Percentiles rank a stretch among this genome's conserved stretches.
phyloP scores from a whole-genome alignment of 495 filamentous ascomycete genomes.

The Xylaria venustula region DNA sequence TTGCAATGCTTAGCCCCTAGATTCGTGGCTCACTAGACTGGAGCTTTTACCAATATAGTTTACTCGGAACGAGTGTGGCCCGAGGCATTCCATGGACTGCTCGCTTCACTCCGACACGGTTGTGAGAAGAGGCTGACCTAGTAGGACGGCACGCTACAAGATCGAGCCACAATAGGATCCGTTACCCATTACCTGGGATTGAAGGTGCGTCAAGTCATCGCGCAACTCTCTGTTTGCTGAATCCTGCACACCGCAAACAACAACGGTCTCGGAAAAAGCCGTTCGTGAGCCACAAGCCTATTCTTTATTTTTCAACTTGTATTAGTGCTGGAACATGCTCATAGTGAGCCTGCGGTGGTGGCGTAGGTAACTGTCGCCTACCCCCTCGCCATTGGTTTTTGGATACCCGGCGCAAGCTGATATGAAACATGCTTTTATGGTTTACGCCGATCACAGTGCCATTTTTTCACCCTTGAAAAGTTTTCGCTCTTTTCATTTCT shows the following conservation, averaged over 20 bases:
- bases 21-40: no score
- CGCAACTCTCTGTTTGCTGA: background rate
- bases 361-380: background rate
- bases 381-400: background rate
- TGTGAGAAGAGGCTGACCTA: background rate
- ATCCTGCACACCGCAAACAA: background rate
- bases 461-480: background rate
- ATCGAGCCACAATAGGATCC: background rate
- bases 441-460: background rate
- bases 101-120: background rate
- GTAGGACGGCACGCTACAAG: background rate
- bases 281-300: background rate
- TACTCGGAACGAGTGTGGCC: no score
- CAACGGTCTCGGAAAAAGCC: background rate
- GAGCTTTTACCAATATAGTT: no score
- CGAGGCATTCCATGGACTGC: background rate
- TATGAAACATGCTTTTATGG: background rate
- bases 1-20: no score
- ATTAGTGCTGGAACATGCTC: background rate
- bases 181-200: background rate
- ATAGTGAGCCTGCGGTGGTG: background rate
- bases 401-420: background rate
- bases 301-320: background rate
- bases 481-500: slow-evolving; percentile 5
- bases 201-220: background rate